Evolutionary conservation across 768 basidiomycete species (phyloP).

Genomic region (Collybiopsis luxurians): DNA sequence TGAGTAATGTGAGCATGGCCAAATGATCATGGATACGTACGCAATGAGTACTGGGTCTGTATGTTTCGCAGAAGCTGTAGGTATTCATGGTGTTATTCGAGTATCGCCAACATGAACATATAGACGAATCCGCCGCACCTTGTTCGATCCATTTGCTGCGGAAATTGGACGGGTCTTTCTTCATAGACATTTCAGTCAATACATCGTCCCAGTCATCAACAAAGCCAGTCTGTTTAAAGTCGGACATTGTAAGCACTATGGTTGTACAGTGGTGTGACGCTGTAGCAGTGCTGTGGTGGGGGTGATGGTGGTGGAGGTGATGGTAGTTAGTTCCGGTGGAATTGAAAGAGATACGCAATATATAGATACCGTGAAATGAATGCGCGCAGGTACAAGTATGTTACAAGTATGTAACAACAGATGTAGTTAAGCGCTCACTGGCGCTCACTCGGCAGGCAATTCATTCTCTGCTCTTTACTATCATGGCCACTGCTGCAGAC

Average conservation of each 20-base stretch:
- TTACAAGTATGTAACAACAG: too few species aligned
- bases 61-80: slow-evolving; percentile 52
- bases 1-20: background rate
- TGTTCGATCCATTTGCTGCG: slow-evolving; percentile 52
- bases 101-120: background rate
- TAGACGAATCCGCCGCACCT: slow-evolving; percentile 27
- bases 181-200: slow-evolving; percentile 8
- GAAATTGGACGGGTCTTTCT: slow-evolving; percentile 30
- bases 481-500: slow-evolving; percentile 63
- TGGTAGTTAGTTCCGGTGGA: too few species aligned
- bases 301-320: too few species aligned
- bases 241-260: background rate
- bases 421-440: too few species aligned
- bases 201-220: slow-evolving; percentile 41
- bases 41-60: slow-evolving; percentile 41
- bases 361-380: too few species aligned
- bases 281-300: too few species aligned
- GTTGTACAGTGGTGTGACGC: too few species aligned
- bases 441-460: too few species aligned
- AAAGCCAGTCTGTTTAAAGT: slow-evolving; percentile 25
- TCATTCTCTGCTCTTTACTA: background rate
- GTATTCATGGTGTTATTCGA: slow-evolving; percentile 3
- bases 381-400: too few species aligned
- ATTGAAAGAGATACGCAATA: too few species aligned
- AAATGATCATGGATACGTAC: slow-evolving; percentile 28